Conservation (phyloP, 2,329 filamentous ascomycete genomes). For the Talaromyces sp. region DNA sequence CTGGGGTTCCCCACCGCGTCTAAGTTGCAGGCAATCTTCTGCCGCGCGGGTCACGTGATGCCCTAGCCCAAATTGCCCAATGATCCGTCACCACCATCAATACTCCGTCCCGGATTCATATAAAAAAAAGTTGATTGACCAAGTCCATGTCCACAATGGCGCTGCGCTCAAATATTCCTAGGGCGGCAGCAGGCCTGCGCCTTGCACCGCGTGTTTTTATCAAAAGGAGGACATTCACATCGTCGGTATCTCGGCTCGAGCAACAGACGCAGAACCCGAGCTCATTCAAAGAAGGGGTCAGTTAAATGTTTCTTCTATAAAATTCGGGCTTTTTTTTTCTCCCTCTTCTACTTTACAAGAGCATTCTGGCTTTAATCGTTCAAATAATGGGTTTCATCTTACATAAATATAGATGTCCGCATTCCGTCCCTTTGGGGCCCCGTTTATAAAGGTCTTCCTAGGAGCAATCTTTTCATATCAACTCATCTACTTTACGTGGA, state of each 20-base stretch:
- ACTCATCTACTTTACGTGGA: slow-evolving; percentile 44
- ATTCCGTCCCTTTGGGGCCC: slow-evolving; percentile 37
- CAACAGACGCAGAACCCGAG: slow-evolving; percentile 6
- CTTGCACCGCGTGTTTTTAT: neutral
- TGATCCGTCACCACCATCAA: neutral
- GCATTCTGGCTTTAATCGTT: neutral
- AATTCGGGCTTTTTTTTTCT: too few relatives aligned
- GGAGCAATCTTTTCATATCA: slow-evolving; percentile 47
- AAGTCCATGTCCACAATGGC: neutral
- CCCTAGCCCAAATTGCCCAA: neutral
- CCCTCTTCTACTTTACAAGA: too few relatives aligned
- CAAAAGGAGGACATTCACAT: slow-evolving; percentile 4
- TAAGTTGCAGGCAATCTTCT: neutral
- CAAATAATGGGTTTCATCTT: neutral
- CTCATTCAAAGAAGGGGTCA: slow-evolving; percentile 27
- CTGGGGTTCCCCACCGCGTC: neutral
- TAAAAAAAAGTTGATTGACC: neutral
- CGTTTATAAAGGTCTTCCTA: slow-evolving; percentile 46
- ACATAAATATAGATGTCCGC: slow-evolving; percentile 28
- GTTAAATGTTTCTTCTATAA: slow-evolving; percentile 5
- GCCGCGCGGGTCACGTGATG: neutral
- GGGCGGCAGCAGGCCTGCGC: neutral
- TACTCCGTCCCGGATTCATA: neutral
- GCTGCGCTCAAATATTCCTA: neutral
- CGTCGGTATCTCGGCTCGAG: slow-evolving; percentile 1